Conservation (phyloP, 2,329 filamentous ascomycete species). For the Rutstroemia sp. region DNA sequence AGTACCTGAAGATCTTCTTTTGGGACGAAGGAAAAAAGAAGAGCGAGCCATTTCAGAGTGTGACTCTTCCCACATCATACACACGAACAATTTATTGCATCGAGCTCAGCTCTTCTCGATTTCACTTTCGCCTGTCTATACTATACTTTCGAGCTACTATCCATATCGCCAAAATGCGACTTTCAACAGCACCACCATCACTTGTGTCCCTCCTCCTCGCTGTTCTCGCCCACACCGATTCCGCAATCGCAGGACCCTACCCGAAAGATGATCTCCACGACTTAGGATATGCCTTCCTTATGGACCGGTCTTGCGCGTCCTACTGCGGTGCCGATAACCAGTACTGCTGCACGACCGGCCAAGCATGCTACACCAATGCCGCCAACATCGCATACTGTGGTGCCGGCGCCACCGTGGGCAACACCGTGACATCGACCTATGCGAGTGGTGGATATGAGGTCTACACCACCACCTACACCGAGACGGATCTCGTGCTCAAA, state of each 20-base stretch:
- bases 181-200: conserved; percentile 24
- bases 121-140: neutral
- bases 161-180: conserved; percentile 31
- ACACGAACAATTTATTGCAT: neutral
- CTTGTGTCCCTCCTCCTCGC: conserved; percentile 32
- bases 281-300: conserved; percentile 42
- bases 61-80: neutral
- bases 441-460: conserved; percentile 22
- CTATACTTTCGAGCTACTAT: neutral
- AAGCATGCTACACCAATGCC: conserved; percentile 41
- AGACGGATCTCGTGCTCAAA: conserved; percentile 43
- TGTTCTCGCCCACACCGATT: conserved; percentile 33
- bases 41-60: neutral
- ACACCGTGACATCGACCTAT: too few relatives aligned
- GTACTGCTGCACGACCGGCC: conserved; percentile 45
- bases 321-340: conserved; percentile 49
- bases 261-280: conserved; percentile 42
- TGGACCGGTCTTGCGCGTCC: conserved; percentile 40
- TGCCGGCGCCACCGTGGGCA: conserved; percentile 18
- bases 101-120: neutral
- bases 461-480: conserved; percentile 46
- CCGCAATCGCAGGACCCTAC: conserved; percentile 39
- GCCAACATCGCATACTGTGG: conserved; percentile 44
- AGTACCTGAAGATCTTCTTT: conserved; percentile 5
- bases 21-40: neutral